Conservation (phyloP, 164 flowering plant genomes). For the Paratinospora sagittata region DNA sequence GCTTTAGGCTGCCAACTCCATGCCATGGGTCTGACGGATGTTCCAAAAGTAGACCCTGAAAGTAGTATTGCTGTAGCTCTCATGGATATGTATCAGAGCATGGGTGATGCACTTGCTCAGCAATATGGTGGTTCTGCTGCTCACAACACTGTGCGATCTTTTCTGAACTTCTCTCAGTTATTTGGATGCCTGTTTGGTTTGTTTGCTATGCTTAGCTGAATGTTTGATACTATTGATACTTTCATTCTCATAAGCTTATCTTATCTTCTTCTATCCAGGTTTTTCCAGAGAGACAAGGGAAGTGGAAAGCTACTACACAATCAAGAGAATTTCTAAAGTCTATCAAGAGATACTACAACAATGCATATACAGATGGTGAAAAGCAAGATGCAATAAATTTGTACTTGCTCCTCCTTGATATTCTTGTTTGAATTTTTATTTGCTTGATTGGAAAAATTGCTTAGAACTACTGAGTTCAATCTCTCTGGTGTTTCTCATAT, state of each 20-base stretch:
- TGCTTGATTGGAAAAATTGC: too few species aligned
- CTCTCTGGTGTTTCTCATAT: too few species aligned
- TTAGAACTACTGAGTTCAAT: too few species aligned
- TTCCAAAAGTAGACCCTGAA: constrained; percentile 78
- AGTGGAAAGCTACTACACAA: constrained; percentile 98
- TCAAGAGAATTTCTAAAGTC: constrained; percentile 91
- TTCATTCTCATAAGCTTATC: neutral
- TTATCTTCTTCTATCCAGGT: constrained; percentile 52
- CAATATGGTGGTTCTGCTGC: constrained; percentile 99
- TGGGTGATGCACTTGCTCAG: constrained; percentile 98
- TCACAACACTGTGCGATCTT: constrained; percentile 69
- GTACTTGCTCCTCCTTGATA: constrained; percentile 32
- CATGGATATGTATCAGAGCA: constrained; percentile 93
- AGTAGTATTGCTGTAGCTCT: constrained; percentile 89
- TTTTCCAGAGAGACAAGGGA: constrained; percentile 96
- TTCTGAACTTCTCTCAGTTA: constrained; percentile 1
- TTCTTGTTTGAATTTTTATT: neutral
- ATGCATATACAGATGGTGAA: constrained; percentile 94
- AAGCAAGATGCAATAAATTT: constrained; percentile 98
- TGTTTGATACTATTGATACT: neutral
- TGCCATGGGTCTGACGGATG: constrained; percentile 79
- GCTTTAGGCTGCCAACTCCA: constrained; percentile 93
- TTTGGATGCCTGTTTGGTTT: neutral
- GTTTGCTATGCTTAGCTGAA: neutral
- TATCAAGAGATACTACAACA: constrained; percentile 88